Evolutionary conservation across 768 basidiomycete species (phyloP).

Genomic region (Cyathus striatus): DNA sequence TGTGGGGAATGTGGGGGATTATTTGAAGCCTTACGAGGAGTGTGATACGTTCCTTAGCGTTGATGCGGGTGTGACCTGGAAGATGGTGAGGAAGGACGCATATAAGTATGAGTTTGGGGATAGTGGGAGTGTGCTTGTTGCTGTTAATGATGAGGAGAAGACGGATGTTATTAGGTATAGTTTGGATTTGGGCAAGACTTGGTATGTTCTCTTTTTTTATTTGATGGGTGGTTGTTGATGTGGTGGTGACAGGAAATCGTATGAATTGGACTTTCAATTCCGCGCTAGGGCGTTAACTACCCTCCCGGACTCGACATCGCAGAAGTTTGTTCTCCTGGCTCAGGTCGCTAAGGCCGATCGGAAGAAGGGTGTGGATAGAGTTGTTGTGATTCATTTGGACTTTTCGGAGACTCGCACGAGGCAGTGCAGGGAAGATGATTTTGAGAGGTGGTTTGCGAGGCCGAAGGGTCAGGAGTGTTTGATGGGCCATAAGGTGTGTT

Average conservation of each 20-base stretch:
- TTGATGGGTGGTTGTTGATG: no score
- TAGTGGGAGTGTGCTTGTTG: slow-evolving; percentile 71
- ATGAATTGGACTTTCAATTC: slow-evolving; percentile 59
- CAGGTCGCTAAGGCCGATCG: slow-evolving; percentile 62
- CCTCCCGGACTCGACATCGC: slow-evolving; percentile 91
- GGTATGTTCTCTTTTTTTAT: slow-evolving; percentile 47
- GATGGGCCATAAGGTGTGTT: slow-evolving; percentile 86
- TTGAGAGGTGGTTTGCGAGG: slow-evolving; percentile 87
- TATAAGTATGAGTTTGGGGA: slow-evolving; percentile 98
- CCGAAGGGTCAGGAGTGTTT: slow-evolving; percentile 66
- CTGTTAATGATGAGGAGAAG: slow-evolving; percentile 80
- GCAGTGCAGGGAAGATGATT: slow-evolving; percentile 68
- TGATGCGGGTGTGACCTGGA: slow-evolving; percentile 87
- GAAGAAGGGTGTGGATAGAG: slow-evolving; percentile 45
- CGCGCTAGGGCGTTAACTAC: slow-evolving; percentile 79
- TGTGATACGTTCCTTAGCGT: slow-evolving; percentile 92
- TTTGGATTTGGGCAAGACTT: slow-evolving; percentile 74
- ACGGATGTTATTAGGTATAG: slow-evolving; percentile 73
- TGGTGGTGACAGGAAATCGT: no score
- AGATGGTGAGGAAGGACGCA: slow-evolving; percentile 66
- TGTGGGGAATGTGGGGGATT: slow-evolving; percentile 82
- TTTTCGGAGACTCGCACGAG: slow-evolving; percentile 65
- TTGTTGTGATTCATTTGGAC: slow-evolving; percentile 77
- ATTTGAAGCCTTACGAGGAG: slow-evolving; percentile 69
- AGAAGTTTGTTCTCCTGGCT: slow-evolving; percentile 90